Conservation (phyloP, 345 rosid genomes). For the Salix koriyanagi region DNA sequence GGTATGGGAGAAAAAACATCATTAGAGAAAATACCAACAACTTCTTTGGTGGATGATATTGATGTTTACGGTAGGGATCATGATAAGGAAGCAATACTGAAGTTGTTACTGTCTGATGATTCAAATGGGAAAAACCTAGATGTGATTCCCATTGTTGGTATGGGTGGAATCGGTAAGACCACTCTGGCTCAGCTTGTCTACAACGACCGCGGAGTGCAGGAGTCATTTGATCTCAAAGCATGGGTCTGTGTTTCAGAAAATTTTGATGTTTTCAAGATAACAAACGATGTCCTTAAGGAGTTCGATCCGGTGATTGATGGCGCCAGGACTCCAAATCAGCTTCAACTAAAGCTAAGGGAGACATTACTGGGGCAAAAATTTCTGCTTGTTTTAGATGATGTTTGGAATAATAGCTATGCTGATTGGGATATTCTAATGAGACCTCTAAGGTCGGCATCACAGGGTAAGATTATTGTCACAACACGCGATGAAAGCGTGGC, state of each 20-base stretch:
- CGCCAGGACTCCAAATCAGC: not conserved
- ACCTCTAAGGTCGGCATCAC: not conserved
- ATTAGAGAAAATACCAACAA: constrained; percentile 4
- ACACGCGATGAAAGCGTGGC: not conserved
- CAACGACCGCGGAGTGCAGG: not conserved
- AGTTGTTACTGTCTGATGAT: constrained; percentile 1
- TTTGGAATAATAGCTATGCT: not conserved
- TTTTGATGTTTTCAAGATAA: not conserved
- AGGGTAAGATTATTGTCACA: not conserved
- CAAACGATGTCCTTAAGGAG: not conserved
- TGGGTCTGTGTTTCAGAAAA: constrained; percentile 4
- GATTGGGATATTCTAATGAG: not conserved
- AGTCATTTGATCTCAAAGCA: not conserved
- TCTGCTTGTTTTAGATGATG: constrained; percentile 9
- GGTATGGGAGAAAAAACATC: not conserved
- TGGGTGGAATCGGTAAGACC: constrained; percentile 6
- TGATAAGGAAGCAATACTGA: constrained; percentile 2
- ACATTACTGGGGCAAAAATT: not conserved
- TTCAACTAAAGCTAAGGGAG: not conserved
- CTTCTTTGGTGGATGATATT: constrained; percentile 16
- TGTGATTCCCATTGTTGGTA: constrained; percentile 23
- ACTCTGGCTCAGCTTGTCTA: constrained; percentile 4
- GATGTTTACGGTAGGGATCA: constrained; percentile 19
- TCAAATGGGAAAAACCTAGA: not conserved
- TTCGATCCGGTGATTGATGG: not conserved